Evolutionary conservation across 345 rosid species (phyloP).

Genomic region (Syzygium aqueum): DNA sequence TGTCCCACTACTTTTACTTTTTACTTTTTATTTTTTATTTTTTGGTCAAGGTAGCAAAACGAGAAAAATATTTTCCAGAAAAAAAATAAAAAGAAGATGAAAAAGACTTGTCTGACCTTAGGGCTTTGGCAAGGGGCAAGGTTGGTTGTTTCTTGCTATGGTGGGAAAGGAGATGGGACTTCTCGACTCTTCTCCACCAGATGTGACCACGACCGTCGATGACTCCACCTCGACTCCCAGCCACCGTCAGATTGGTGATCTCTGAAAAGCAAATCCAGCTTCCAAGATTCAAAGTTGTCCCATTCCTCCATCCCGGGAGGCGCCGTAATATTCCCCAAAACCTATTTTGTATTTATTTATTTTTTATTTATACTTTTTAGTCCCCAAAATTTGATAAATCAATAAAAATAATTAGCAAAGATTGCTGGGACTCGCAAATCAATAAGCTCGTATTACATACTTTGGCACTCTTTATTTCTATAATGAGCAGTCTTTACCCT

Average conservation of each 20-base stretch:
- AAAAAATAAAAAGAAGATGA: too few species aligned
- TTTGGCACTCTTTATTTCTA: too few species aligned
- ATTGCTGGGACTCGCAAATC: too few species aligned
- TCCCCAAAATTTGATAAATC: not conserved
- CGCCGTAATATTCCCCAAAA: constrained; percentile 7
- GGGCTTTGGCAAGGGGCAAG: not conserved
- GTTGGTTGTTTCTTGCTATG: not conserved
- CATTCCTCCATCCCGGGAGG: constrained; percentile 11
- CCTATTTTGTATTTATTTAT: not conserved
- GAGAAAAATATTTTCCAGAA: too few species aligned
- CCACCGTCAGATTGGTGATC: constrained; percentile 17
- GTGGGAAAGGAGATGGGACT: not conserved
- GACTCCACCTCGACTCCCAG: constrained; percentile 14
- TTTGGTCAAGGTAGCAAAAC: too few species aligned
- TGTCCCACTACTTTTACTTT: too few species aligned
- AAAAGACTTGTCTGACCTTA: too few species aligned
- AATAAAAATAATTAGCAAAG: not conserved
- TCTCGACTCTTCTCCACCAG: constrained; percentile 15
- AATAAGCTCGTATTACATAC: too few species aligned
- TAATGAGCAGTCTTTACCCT: too few species aligned
- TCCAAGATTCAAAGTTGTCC: constrained; percentile 5
- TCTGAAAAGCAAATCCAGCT: constrained; percentile 18
- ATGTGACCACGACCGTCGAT: constrained; percentile 25
- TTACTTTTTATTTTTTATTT: too few species aligned
- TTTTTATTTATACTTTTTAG: not conserved